These are phyloP conservation scores for Nidularia pulvinata DNA, from an alignment of 768 basidiomycete genomes.

Conservation along the genomic window DNA sequence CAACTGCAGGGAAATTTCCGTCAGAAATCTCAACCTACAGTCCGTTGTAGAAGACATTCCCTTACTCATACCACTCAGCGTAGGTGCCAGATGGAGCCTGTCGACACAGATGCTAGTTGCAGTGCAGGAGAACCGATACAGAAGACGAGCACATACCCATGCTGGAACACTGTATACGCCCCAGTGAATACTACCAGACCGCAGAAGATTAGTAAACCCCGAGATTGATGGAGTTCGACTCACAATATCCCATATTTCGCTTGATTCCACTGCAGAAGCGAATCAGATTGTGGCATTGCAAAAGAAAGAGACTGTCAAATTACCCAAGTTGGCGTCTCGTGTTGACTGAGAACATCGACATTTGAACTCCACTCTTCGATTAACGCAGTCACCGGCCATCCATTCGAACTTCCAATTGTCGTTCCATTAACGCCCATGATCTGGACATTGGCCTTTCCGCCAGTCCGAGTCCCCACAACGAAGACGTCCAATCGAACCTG, in stretches of 20 bases:
- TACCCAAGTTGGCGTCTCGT: slow-evolving; percentile 59
- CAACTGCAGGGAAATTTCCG: slow-evolving; percentile 26
- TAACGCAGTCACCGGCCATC: slow-evolving; percentile 35
- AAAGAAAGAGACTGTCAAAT: too few species aligned
- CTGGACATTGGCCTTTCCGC: slow-evolving; percentile 23
- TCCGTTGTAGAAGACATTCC: too few species aligned
- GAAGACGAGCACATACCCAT: slow-evolving; percentile 19
- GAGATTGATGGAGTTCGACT: slow-evolving; percentile 8
- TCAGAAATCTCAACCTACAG: too few species aligned
- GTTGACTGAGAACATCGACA: slow-evolving; percentile 30
- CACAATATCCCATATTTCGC: slow-evolving; percentile 61
- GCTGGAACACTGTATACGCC: slow-evolving; percentile 47
- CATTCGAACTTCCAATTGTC: slow-evolving; percentile 27
- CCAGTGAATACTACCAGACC: slow-evolving; percentile 42
- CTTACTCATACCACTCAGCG: slow-evolving; percentile 59
- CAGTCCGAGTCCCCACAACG: slow-evolving; percentile 28
- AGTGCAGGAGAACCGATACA: neutral
- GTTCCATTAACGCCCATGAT: slow-evolving; percentile 31
- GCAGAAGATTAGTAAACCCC: slow-evolving; percentile 1
- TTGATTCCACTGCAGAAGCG: slow-evolving; percentile 45
- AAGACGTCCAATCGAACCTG: slow-evolving; percentile 49
- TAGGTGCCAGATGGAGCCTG: slow-evolving; percentile 39
- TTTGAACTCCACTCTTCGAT: slow-evolving; percentile 38
- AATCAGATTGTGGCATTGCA: too few species aligned
- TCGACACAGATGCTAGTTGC: neutral